Base-by-base conservation (phyloP, 2,329 filamentous ascomycete genomes). In the Amylocarpus encephaloides region DNA sequence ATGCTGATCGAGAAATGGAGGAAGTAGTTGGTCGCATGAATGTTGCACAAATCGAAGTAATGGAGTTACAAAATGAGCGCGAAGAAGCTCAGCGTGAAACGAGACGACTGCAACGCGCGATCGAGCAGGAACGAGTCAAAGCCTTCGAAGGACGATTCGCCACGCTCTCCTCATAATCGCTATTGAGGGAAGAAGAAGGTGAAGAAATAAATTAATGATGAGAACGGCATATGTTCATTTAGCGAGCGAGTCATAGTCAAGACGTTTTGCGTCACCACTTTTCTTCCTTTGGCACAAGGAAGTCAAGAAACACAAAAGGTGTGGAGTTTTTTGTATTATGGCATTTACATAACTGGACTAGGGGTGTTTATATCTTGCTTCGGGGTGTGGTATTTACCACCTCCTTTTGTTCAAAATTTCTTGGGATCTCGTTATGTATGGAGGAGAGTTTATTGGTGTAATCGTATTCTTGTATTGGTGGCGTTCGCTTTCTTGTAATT, bases 21-120 rank as follows among this genome's bases (percentile, higher is more conserved):
- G 83, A 88, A 67, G 88, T 93, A 6, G 86, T 94, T 6, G 76
- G 83, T 53, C 78, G 85, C 56, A 92, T 94, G 83, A 92, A 88
- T 69, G 74, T 76, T 59, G 86, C 87, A 9, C 88, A 93, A 71
- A 87, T 91, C 60, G 86, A 91, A 69, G 88, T 93, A 50, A 80
- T 86, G 63, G 80, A 88, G 64, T 73, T 94, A 51, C 87, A 91
- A 68, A 80, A 81, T 59, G 80, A 86, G 68, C 77, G 81, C 60
- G 88, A 93, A 61, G 82, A 86, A 57, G 86, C 87, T 16, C 78
- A 87, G 60, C 78, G 79, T 54, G 78, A 85, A 67, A 88, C 88
- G 53, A 77, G 82, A 55, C 78, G 75, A 66, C 75, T 93, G 47
- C 83, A 91, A 68, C 75, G 73, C 46, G 74, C 79, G 61, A 80